Percentiles rank a stretch among this genome's conserved stretches.
Evolutionary conservation across 805 yeast genomes (phyloP).

Genomic region (Candida krabiensis): DNA sequence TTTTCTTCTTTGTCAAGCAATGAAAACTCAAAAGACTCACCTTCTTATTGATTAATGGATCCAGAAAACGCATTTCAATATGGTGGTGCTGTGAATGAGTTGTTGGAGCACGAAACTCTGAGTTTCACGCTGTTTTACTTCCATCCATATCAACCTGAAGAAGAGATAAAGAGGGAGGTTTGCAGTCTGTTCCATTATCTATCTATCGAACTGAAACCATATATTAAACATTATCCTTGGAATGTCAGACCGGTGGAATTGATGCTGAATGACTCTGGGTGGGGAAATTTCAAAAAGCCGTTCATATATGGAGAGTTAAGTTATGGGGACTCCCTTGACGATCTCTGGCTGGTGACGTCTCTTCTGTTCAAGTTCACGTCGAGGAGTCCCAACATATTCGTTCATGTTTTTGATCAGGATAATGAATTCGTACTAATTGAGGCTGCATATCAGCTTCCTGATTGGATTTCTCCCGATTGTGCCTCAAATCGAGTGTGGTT

Average conservation of each 20-base stretch:
- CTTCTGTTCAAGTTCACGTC: conserved; percentile 38
- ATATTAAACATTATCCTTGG: conserved; percentile 46
- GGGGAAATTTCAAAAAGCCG: conserved; percentile 8
- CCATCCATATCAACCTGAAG: conserved; percentile 29
- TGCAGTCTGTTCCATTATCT: conserved; percentile 21
- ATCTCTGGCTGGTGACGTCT: conserved; percentile 44
- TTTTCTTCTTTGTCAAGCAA: too few species aligned
- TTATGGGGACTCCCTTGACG: conserved; percentile 44
- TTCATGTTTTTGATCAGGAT: conserved; percentile 51
- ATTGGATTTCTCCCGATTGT: conserved; percentile 45
- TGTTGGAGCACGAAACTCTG: conserved; percentile 16
- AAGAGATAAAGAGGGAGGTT: conserved; percentile 18
- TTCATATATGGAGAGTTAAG: conserved; percentile 42
- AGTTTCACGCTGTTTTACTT: conserved; percentile 31
- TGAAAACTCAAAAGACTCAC: too few species aligned
- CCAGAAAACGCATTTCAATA: conserved; percentile 6
- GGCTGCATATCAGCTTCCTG: conserved; percentile 44
- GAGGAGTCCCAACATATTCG: conserved; percentile 35
- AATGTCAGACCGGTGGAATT: conserved; percentile 29
- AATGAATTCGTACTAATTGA: conserved; percentile 58
- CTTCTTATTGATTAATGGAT: conserved; percentile 14
- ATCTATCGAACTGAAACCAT: conserved; percentile 30
- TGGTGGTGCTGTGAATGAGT: conserved; percentile 11
- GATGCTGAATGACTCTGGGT: conserved; percentile 13
- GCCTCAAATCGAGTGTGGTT: conserved; percentile 57